phyloP scores from a whole-genome alignment of 1,139 yeast species.

The Blastobotrys persicus region DNA sequence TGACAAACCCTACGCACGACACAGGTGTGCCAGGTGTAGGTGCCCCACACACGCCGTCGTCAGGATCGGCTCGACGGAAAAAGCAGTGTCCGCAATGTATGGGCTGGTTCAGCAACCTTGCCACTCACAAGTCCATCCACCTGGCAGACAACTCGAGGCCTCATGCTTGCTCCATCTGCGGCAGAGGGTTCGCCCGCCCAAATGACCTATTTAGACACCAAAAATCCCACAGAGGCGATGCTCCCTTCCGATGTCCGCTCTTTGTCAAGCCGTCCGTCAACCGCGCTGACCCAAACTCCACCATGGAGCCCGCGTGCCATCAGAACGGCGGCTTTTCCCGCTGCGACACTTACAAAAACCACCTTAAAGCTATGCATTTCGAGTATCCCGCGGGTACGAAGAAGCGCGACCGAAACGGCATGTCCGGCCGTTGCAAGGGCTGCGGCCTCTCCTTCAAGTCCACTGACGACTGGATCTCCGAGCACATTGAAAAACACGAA shows the following conservation, averaged over 20 bases:
- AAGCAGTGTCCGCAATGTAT: conserved; percentile 83
- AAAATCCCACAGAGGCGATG: conserved; percentile 58
- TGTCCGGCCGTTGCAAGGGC: conserved; percentile 71
- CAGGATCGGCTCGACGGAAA: conserved; percentile 55
- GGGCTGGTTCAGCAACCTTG: conserved; percentile 71
- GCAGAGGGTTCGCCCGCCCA: conserved; percentile 82
- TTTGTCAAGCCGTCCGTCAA: conserved; percentile 22
- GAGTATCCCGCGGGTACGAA: conserved; percentile 85
- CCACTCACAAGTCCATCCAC: conserved; percentile 85
- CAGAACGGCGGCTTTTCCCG: conserved; percentile 80
- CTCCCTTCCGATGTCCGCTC: conserved; percentile 39
- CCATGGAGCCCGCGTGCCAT: conserved; percentile 51
- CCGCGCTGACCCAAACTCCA: conserved; percentile 9
- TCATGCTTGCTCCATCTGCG: conserved; percentile 71
- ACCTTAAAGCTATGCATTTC: conserved; percentile 84
- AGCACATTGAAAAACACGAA: conserved; percentile 57
- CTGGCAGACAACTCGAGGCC: conserved; percentile 71
- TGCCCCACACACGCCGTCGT: not conserved
- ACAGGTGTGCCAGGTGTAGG: conserved; percentile 6
- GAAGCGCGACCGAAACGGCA: conserved; percentile 67
- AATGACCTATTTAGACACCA: conserved; percentile 83
- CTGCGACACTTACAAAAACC: conserved; percentile 90
- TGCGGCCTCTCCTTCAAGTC: conserved; percentile 63
- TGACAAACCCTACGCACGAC: conserved; percentile 19
- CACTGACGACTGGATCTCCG: conserved; percentile 76